Evolutionary conservation across 768 basidiomycete species (phyloP), one percentile per base, ranked within the genome.

Genomic region (Sarcomyxa edulis): DNA sequence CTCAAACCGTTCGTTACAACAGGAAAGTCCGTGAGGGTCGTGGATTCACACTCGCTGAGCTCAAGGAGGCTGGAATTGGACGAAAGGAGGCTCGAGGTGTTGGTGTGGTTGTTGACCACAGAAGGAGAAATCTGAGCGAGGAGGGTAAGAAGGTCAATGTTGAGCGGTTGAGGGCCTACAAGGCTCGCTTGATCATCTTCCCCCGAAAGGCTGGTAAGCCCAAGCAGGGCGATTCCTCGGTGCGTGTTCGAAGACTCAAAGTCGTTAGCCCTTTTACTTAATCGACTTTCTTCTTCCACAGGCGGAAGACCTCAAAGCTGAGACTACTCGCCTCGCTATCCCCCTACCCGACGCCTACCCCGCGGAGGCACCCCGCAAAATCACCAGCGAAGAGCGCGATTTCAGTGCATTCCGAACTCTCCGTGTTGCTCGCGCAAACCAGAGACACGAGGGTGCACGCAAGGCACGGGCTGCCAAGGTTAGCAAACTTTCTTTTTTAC

Each of bases 1-100:
- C 74, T 44, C 95, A 92, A 55, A 97, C 95, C 46, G 77, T 95
- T 52, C 91, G 92, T 52, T 99, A 98, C 83, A 99, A 98, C 78
- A 81, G 86, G 66, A 96, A 96, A 68, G 64, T 97, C 55, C 89
- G 96, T 49, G 88, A 93, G 61, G 95, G 95, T 42, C 89, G 94
- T 57, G 95, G 96, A 39, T 98, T 98, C 76, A 93, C 94, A 45
- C 70, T 90, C 32, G 76, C 77, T 32, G 96, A 99, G 66, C 76
- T 99, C 61, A 96, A 93, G 73, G 90, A 87, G 59, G 96, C 94
- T 46, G 96, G 96, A 33, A 76, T 99, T 59, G 83, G 86, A 52
- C 80, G 76, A 68, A 96, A 95, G 72, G 86, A 91, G 67, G 96
- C 96, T 15, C 78, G 83, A 33, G 81, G 87, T 59, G 66, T 99